phyloP scores from a whole-genome alignment of 768 basidiomycete species.

The Mycena vulgaris region DNA sequence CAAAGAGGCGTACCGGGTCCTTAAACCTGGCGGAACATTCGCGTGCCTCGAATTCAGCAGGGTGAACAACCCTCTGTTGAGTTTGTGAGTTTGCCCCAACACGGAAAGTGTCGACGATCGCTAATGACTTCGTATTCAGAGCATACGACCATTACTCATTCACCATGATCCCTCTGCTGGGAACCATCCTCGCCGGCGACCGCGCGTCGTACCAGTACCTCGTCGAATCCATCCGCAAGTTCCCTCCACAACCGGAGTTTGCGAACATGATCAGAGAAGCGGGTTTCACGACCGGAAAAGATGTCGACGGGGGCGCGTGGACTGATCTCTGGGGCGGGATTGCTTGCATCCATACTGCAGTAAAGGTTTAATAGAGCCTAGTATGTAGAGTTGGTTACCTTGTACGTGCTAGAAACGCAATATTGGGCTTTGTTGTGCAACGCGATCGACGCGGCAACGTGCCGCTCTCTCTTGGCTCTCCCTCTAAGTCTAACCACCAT shows the following conservation, averaged over 20 bases:
- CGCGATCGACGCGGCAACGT: conserved; percentile 34
- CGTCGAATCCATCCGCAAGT: conserved; percentile 96
- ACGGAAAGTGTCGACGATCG: not conserved
- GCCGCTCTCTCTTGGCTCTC: conserved; percentile 34
- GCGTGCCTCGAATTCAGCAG: conserved; percentile 97
- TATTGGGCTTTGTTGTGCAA: conserved; percentile 15
- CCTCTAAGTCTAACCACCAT: conserved; percentile 51
- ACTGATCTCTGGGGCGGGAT: conserved; percentile 90
- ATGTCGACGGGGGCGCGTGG: conserved; percentile 89
- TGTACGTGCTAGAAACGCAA: not conserved
- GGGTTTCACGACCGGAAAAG: conserved; percentile 82
- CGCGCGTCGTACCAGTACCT: conserved; percentile 97
- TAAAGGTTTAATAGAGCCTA: conserved; percentile 70
- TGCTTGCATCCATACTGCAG: conserved; percentile 87
- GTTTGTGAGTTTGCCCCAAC: conserved; percentile 71
- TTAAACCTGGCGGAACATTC: conserved; percentile 97
- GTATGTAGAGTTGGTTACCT: not conserved
- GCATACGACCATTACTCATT: conserved; percentile 97
- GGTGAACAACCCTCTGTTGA: conserved; percentile 89
- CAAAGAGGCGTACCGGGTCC: conserved; percentile 90
- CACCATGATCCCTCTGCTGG: conserved; percentile 93
- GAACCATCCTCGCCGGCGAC: conserved; percentile 97
- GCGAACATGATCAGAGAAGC: conserved; percentile 90
- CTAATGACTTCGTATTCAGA: conserved; percentile 59
- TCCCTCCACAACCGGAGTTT: conserved; percentile 91